Conservation (phyloP, 1,284 basidiomycete genomes). For the Leucoagaricus sp. region DNA sequence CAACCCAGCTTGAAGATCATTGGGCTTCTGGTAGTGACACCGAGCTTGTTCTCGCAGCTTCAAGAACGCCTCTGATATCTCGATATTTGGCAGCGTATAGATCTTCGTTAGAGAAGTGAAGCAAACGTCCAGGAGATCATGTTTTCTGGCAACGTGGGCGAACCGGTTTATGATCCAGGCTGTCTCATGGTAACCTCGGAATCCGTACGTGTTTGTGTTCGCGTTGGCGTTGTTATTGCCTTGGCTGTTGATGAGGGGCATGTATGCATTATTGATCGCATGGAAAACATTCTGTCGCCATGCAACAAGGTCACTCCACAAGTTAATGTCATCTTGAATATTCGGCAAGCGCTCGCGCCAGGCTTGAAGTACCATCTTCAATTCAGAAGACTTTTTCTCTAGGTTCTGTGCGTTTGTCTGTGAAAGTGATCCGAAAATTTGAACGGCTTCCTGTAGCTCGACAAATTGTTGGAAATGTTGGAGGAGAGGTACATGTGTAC, state of each 20-base stretch:
- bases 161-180: constrained; percentile 99
- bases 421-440: constrained; percentile 91
- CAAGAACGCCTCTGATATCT: constrained; percentile 99
- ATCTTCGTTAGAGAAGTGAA: constrained; percentile 96
- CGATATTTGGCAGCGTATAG: constrained; percentile 98
- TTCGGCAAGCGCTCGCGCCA: constrained; percentile 98
- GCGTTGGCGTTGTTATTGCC: constrained; percentile 47
- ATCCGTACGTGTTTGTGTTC: constrained; percentile 86
- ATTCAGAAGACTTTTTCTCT: constrained; percentile 92
- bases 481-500: constrained; percentile 91
- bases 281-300: constrained; percentile 95
- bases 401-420: constrained; percentile 89
- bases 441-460: constrained; percentile 94
- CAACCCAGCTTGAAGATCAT: constrained; percentile 90
- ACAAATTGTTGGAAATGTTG: constrained; percentile 99
- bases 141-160: constrained; percentile 98
- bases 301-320: constrained; percentile 98
- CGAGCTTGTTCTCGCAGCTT: constrained; percentile 99
- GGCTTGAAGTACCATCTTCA: constrained; percentile 94
- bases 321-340: constrained; percentile 95
- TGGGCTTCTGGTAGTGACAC: constrained; percentile 96
- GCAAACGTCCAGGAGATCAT: constrained; percentile 95
- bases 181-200: constrained; percentile 99
- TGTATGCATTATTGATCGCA: constrained; percentile 97
- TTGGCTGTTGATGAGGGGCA: constrained; percentile 81